Evolutionary conservation across 2,329 filamentous ascomycete genomes (phyloP).

Genomic region (Bisporella sp.): DNA sequence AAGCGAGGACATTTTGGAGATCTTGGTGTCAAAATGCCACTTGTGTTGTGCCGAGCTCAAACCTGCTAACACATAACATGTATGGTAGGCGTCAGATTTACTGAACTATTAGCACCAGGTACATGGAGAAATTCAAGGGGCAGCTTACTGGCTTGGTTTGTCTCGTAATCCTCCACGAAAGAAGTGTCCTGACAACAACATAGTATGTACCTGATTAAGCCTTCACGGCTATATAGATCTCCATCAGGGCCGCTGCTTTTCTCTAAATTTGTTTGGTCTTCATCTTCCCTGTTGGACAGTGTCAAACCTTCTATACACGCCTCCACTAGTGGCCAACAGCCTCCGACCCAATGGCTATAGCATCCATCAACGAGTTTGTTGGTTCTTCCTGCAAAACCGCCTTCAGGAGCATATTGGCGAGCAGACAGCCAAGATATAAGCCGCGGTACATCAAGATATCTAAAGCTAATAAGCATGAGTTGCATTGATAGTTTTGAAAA

Average conservation of each 20-base stretch:
- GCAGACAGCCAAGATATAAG: conserved; percentile 84
- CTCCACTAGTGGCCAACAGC: conserved; percentile 88
- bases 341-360: conserved; percentile 96
- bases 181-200: conserved; percentile 74
- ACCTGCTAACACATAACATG: conserved; percentile 83
- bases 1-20: conserved; percentile 29
- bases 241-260: conserved; percentile 20
- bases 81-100: conserved; percentile 81
- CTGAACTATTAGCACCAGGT: conserved; percentile 33
- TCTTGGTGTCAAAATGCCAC: conserved; percentile 38
- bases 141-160: conserved; percentile 79
- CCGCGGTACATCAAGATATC: conserved; percentile 68
- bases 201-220: conserved; percentile 81
- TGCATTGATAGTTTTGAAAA: conserved; percentile 8
- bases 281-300: conserved; percentile 2
- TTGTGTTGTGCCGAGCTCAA: conserved; percentile 75
- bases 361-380: conserved; percentile 98
- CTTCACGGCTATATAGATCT: conserved; percentile 73
- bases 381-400: conserved; percentile 86
- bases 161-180: conserved; percentile 76
- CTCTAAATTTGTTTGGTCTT: conserved; percentile 1
- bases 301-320: conserved; percentile 57
- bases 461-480: conserved; percentile 26
- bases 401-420: conserved; percentile 84
- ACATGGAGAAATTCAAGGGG: not conserved